Evolutionary conservation across 768 basidiomycete genomes (phyloP).

Genomic region (Auricularia cornea): DNA sequence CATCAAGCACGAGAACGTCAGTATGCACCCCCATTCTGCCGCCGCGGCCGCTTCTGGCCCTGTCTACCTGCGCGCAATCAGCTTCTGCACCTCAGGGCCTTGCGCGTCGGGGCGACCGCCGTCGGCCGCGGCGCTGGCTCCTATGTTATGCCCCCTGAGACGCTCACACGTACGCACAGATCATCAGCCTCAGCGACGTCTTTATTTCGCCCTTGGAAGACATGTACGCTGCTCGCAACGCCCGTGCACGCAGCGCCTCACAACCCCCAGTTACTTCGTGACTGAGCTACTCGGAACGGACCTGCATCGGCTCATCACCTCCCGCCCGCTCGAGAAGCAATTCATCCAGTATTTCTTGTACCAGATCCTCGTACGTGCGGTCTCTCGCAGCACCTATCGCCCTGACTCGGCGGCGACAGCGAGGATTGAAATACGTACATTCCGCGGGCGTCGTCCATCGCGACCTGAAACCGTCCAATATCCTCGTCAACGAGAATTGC

Average conservation of each 20-base stretch:
- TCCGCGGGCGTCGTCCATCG: slow-evolving; percentile 98
- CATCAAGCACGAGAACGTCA: slow-evolving; percentile 94
- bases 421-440: slow-evolving; percentile 98
- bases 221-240: slow-evolving; percentile 47
- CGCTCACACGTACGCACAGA: slow-evolving; percentile 36
- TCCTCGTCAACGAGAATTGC: slow-evolving; percentile 99
- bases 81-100: too few species aligned
- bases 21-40: slow-evolving; percentile 18
- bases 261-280: slow-evolving; percentile 78
- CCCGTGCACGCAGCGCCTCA: not conserved
- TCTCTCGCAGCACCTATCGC: slow-evolving; percentile 5
- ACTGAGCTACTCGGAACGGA: slow-evolving; percentile 98
- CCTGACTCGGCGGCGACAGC: slow-evolving; percentile 49
- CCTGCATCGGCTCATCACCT: slow-evolving; percentile 92
- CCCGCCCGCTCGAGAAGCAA: slow-evolving; percentile 95
- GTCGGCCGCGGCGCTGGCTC: too few species aligned
- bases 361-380: slow-evolving; percentile 77
- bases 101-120: too few species aligned
- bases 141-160: not conserved
- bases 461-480: slow-evolving; percentile 99
- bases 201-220: slow-evolving; percentile 99
- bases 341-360: slow-evolving; percentile 99
- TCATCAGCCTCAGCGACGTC: slow-evolving; percentile 97
- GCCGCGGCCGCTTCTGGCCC: too few species aligned
- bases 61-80: too few species aligned